A percentile compares a stretch with the other conserved stretches of the same genome.
Conservation (phyloP, 225 moss, liverwort and hornwort genomes). For the Ulota crispa region DNA sequence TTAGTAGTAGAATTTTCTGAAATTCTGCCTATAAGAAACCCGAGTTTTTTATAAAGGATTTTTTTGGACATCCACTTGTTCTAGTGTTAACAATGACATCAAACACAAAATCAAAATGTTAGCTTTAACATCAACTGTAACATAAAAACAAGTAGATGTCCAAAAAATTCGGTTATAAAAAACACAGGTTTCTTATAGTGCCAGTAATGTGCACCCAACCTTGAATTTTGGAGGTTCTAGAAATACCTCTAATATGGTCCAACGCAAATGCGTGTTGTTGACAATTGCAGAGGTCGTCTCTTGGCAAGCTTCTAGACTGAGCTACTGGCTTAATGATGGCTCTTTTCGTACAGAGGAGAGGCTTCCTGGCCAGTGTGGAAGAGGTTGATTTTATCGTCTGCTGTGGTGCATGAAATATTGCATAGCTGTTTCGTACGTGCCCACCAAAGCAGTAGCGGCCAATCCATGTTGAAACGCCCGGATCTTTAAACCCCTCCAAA, state of each 20-base stretch:
- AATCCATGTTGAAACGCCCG: slow-evolving; percentile 77
- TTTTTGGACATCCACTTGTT: no score
- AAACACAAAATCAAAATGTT: no score
- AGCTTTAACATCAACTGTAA: no score
- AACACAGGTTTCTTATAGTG: no score
- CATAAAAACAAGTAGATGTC: no score
- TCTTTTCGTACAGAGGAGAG: background rate
- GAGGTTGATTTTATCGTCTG: slow-evolving; percentile 5
- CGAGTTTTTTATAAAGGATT: no score
- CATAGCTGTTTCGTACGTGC: slow-evolving; percentile 73
- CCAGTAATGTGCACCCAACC: background rate
- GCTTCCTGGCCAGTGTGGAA: background rate
- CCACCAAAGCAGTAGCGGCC: slow-evolving; percentile 70
- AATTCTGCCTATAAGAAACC: no score
- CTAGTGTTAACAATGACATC: no score
- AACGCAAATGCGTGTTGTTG: slow-evolving; percentile 8
- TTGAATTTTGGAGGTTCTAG: background rate
- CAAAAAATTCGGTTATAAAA: no score
- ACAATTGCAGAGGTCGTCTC: slow-evolving; percentile 6
- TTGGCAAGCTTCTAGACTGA: background rate
- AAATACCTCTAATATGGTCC: background rate
- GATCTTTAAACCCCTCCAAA: slow-evolving; percentile 66
- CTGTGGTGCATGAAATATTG: slow-evolving; percentile 49
- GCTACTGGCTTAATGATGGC: background rate
- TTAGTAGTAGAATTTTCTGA: no score